Evolutionary conservation across 805 yeast genomes (phyloP).

Genomic region (Candida piceae): DNA sequence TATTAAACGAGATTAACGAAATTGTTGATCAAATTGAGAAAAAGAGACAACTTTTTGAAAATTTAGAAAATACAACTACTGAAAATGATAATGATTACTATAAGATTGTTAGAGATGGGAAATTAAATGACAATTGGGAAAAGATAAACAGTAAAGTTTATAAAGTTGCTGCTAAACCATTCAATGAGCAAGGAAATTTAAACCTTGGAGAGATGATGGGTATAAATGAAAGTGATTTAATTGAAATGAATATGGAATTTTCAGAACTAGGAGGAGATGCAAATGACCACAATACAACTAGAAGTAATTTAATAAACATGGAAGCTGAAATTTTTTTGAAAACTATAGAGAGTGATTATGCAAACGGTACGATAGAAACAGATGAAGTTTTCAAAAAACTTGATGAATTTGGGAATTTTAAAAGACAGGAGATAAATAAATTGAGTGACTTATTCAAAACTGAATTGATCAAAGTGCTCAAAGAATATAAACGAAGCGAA

Average conservation of each 20-base stretch:
- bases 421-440: slow-evolving; percentile 13
- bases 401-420: slow-evolving; percentile 22
- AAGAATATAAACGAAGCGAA: too few relatives aligned
- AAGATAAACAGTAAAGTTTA: slow-evolving; percentile 32
- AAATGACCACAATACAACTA: slow-evolving; percentile 2
- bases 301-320: slow-evolving; percentile 4
- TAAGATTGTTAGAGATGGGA: slow-evolving; percentile 20
- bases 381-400: slow-evolving; percentile 14
- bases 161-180: slow-evolving; percentile 11
- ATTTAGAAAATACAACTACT: slow-evolving; percentile 17
- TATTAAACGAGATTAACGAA: slow-evolving; percentile 36
- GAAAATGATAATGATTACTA: slow-evolving; percentile 18
- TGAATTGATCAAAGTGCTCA: slow-evolving; percentile 6
- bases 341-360: slow-evolving; percentile 8
- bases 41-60: slow-evolving; percentile 36
- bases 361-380: slow-evolving; percentile 6
- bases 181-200: slow-evolving; percentile 1
- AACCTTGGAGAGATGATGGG: slow-evolving; percentile 29
- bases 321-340: slow-evolving; percentile 11
- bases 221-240: slow-evolving; percentile 34
- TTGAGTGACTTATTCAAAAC: slow-evolving; percentile 16
- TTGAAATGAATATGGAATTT: slow-evolving; percentile 38
- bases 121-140: slow-evolving; percentile 39
- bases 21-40: slow-evolving; percentile 33
- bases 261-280: slow-evolving; percentile 11